Evolutionary conservation across 192 early-diverging fungal genomes (phyloP).

Genomic region (Podila minutissima): DNA sequence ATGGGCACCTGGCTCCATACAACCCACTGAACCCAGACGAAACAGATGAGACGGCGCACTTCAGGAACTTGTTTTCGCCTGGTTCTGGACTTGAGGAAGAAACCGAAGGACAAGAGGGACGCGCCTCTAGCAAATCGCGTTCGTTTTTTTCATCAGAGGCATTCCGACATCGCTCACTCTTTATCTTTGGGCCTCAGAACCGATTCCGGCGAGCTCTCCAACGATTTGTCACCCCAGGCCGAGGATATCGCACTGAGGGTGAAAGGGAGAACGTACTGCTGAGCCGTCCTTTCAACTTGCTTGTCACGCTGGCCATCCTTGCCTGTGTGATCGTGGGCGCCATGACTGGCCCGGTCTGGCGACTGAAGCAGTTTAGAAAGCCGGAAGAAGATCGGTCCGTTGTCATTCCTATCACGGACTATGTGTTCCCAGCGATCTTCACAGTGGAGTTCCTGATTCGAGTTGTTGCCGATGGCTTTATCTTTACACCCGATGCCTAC

Average conservation of each 20-base stretch:
- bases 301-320: constrained; percentile 59
- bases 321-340: constrained; percentile 58
- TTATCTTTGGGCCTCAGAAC: constrained; percentile 59
- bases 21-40: constrained; percentile 13
- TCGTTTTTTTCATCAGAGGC: constrained; percentile 20
- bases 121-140: background rate
- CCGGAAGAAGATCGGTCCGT: background rate
- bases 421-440: constrained; percentile 60
- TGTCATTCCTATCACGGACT: constrained; percentile 51
- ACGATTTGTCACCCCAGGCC: constrained; percentile 58
- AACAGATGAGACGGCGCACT: constrained; percentile 22
- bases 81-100: background rate
- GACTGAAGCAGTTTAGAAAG: constrained; percentile 46
- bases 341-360: constrained; percentile 58
- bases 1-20: background rate
- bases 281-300: constrained; percentile 55
- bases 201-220: constrained; percentile 58
- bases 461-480: constrained; percentile 68
- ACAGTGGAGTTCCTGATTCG: constrained; percentile 64
- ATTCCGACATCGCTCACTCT: constrained; percentile 56
- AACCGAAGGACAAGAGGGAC: background rate
- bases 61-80: constrained; percentile 19
- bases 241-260: constrained; percentile 59
- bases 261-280: constrained; percentile 42
- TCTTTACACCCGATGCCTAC: constrained; percentile 70